Conservation (phyloP, 2,329 filamentous ascomycete genomes). For the Thelonectria discophora region DNA sequence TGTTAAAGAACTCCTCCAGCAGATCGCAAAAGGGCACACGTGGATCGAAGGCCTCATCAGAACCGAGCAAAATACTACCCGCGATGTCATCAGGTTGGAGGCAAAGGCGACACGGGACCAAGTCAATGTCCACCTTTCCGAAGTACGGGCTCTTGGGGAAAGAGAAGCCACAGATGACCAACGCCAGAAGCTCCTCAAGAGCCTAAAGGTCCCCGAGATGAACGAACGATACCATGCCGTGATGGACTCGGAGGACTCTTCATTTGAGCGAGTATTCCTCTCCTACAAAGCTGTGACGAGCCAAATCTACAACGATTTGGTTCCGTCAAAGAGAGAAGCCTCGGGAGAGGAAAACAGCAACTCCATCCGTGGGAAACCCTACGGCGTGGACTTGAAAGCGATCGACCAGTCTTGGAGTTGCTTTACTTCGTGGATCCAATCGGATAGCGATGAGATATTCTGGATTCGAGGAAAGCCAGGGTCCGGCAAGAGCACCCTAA, state of each 20-base stretch:
- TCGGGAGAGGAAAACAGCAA: too few species aligned
- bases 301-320: too few species aligned
- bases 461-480: constrained; percentile 28
- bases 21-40: not conserved
- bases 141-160: not conserved
- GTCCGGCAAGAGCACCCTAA: constrained; percentile 27
- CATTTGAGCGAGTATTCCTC: constrained; percentile 1
- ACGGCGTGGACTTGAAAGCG: too few species aligned
- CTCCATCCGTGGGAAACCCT: too few species aligned
- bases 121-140: not conserved
- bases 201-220: constrained; percentile 18
- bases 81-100: not conserved
- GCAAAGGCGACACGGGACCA: not conserved
- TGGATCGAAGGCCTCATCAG: not conserved
- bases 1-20: not conserved
- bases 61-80: not conserved
- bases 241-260: not conserved
- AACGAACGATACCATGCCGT: constrained; percentile 11
- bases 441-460: not conserved
- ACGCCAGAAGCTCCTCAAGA: not conserved
- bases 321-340: too few species aligned
- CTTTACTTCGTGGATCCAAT: constrained; percentile 17
- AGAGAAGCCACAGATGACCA: not conserved
- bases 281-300: constrained; percentile 2
- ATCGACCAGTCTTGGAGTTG: not conserved